Evolutionary conservation across 2,329 filamentous ascomycete genomes (phyloP), one percentile per base, ranked within the genome.

Genomic region (Aspergillus pseudoterreus): DNA sequence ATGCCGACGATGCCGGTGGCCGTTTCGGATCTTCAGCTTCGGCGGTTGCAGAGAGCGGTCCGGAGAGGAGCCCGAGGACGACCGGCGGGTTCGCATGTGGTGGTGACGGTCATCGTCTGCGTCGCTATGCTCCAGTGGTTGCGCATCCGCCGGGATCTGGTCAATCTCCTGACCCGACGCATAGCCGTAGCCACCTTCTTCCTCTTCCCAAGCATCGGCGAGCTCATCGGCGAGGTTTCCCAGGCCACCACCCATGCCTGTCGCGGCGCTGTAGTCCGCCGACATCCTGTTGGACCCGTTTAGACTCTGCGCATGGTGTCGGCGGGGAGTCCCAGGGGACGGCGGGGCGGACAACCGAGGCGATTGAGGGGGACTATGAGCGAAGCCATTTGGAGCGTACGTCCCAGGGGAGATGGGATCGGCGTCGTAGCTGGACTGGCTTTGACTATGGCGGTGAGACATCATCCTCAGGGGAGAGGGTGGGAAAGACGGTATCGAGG

Each of bases 151-250:
- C 9, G 58, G 60, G n/a, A 57, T 56, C 17, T 59, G 63, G 44
- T 53, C 51, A 8, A 53, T 49, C 32, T 72, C 70, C 59, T 71
- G 66, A 8, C 69, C 70, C 1, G 71, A 72, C 6, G 62, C 63
- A 52, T 73, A 72, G 44, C 68, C 72, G 47, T 78, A 76, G 21
- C 72, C 74, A 14, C 70, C 73, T 43, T 78, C 78, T 24, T 80
- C 79, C 35, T 75, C 68, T 19, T 79, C 79, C 74, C 78, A 82
- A n/a, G 78, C 78, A 58, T 82, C 79, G 22, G 79, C 83, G 21
- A 86, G 69, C 63, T 86, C 83, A 62, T 86, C 83, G 24, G 83
- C 83, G 46, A 86, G 66, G 57, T 80, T 85, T 21, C 82, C 83
- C 47, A 84, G 66, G 9, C 81, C 82, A 41, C 74, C 72, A 2